Base-by-base conservation (phyloP, 2,329 filamentous ascomycete species). In the Orbilia quercus region DNA sequence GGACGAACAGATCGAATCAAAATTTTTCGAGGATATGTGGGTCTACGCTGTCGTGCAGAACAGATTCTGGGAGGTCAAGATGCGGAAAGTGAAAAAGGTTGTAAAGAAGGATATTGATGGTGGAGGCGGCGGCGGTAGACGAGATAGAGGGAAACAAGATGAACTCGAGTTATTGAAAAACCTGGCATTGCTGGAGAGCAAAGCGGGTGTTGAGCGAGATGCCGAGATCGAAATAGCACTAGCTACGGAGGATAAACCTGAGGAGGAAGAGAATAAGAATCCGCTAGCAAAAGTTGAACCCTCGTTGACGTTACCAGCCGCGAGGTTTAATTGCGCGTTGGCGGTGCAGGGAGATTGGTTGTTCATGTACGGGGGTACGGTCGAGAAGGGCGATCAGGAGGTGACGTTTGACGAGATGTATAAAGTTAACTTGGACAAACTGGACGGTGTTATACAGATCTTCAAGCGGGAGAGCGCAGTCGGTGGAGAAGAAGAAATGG, bases 11-110 rank as follows among this genome's bases (percentile, higher is more conserved):
- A 96, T 99, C 76, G 94, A 99, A 62, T 96, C 91, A 79, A 93
- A 97, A 80, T 99, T 99, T 82, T 99, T 98, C 83, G 94, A 97
- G 78, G 87, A 89, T 64, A 82, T 98, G 22, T 96, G 91, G 78
- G 91, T 93, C 3, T 98, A 93, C 91, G 97, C 96, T 79, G 88
- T 96, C 75, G 95, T 98, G 78, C 87, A 94, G 70, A 99, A 99
- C 80, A 86, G 95, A 7, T 98, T 96, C 82, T 97, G 98, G 83
- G 91, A 90, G 1, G 84, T 98, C 47, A 83, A 84, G 7, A 83
- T 98, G 48, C 86, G 93, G 58, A 91, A 92, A 77, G 87, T 91
- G 1, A 88, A 92, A 23, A 83, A 85, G 18, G 86, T 86, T 51
- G 86, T 87, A 75, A 90, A 89, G 76, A 89, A 87, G 76, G 82